phyloP scores from a whole-genome alignment of 2,329 filamentous ascomycete genomes.

The Phialocephala sp. region DNA sequence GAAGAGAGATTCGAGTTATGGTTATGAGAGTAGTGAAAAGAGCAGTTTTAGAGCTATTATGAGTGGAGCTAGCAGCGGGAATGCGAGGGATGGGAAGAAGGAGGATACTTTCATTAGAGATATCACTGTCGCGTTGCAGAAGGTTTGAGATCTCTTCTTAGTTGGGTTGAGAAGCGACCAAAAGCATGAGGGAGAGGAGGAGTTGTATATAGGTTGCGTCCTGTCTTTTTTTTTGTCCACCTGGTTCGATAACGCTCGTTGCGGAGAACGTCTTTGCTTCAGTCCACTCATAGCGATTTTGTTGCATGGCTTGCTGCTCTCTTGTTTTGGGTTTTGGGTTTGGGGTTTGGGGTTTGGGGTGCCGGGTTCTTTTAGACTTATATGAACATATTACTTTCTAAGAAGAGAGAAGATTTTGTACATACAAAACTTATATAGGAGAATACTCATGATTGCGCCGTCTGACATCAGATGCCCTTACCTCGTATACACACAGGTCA shows the following conservation, averaged over 20 bases:
- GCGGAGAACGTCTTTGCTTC: no score
- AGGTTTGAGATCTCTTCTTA: neutral
- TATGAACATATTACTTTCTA: neutral
- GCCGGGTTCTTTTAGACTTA: neutral
- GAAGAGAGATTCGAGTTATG: constrained; percentile 1
- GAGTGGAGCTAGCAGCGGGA: neutral
- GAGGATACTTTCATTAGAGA: neutral
- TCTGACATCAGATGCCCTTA: no score
- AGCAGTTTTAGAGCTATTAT: neutral
- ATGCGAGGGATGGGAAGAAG: neutral
- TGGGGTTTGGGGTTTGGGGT: no score
- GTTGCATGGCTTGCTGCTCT: neutral
- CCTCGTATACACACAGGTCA: no score
- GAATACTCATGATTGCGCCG: no score
- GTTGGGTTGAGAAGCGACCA: neutral
- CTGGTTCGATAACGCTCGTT: neutral
- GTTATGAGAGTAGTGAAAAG: constrained; percentile 3
- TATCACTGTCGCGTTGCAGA: neutral
- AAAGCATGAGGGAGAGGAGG: neutral
- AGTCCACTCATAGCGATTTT: neutral
- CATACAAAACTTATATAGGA: neutral
- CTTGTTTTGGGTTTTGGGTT: neutral
- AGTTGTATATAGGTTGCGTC: neutral
- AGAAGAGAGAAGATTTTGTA: neutral
- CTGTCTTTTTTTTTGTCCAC: neutral